A percentile compares a stretch with the other conserved stretches of the same genome.
phyloP scores from a whole-genome alignment of 2,329 filamentous ascomycete genomes.

The Clarireedia paspali region DNA sequence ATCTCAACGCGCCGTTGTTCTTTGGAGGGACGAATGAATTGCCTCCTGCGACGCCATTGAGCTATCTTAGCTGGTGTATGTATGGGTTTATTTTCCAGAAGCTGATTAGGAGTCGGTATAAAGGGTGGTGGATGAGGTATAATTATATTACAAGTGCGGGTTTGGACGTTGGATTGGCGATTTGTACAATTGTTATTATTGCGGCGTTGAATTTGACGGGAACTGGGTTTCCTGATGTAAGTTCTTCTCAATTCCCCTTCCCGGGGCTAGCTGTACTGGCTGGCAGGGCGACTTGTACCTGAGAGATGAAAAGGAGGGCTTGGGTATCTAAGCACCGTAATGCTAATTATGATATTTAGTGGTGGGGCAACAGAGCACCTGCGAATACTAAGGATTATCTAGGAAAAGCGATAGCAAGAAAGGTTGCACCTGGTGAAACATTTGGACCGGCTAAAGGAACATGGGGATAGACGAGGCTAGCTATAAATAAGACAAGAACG shows the following conservation, averaged over 20 bases:
- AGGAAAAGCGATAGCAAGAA: conserved; percentile 14
- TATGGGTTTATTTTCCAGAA: conserved; percentile 64
- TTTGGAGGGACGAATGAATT: conserved; percentile 8
- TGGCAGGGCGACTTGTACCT: neutral
- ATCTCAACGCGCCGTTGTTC: conserved; percentile 10
- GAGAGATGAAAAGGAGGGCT: too few species aligned
- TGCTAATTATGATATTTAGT: conserved; percentile 28
- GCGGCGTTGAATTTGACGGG: conserved; percentile 56
- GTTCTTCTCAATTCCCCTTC: neutral
- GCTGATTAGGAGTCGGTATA: conserved; percentile 55
- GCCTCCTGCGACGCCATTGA: conserved; percentile 62
- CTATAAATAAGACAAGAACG: too few species aligned
- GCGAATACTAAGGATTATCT: conserved; percentile 14
- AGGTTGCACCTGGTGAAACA: conserved; percentile 11
- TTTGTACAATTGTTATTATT: conserved; percentile 64
- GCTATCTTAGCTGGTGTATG: conserved; percentile 60
- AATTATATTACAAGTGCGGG: conserved; percentile 70
- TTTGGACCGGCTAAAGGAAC: conserved; percentile 14
- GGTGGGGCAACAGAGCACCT: conserved; percentile 56
- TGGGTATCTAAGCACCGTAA: neutral
- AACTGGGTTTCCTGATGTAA: conserved; percentile 43
- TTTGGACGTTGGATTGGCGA: conserved; percentile 59
- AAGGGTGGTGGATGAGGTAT: conserved; percentile 70
- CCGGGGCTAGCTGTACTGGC: neutral
- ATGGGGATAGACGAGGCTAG: neutral